Percentiles rank a stretch among this genome's conserved stretches.
Evolutionary conservation across 2,329 filamentous ascomycete genomes (phyloP).

Genomic region (Zalaria sp.): DNA sequence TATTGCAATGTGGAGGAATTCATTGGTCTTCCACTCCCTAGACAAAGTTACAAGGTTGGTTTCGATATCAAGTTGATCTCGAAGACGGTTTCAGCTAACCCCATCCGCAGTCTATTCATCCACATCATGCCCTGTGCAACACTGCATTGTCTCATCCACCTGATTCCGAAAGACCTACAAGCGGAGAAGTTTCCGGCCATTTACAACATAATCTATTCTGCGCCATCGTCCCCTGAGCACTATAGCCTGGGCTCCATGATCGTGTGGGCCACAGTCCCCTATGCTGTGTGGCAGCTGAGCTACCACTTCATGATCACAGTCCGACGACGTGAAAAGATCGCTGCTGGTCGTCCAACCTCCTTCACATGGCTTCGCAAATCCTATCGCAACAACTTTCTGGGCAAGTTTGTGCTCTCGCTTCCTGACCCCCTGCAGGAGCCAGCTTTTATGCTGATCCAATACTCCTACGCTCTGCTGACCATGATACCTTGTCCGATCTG

Average conservation of each 20-base stretch:
- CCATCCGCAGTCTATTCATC: constrained; percentile 62
- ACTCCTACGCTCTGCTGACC: constrained; percentile 74
- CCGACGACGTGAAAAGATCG: constrained; percentile 87
- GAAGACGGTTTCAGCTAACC: constrained; percentile 2
- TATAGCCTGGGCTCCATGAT: constrained; percentile 79
- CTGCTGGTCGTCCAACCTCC: constrained; percentile 78
- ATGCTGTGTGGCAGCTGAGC: constrained; percentile 77
- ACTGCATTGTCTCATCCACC: constrained; percentile 81
- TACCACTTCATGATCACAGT: constrained; percentile 97
- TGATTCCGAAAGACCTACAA: constrained; percentile 54
- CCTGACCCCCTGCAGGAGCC: constrained; percentile 67
- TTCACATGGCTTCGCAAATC: constrained; percentile 94
- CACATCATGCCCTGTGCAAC: constrained; percentile 97
- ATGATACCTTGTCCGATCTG: constrained; percentile 92
- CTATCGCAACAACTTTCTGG: constrained; percentile 81
- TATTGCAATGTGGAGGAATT: constrained; percentile 99
- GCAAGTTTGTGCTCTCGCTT: constrained; percentile 66
- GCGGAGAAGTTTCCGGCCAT: constrained; percentile 67
- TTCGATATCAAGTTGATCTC: neutral
- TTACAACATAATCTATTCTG: constrained; percentile 59
- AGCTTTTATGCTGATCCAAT: constrained; percentile 94
- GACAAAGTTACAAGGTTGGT: constrained; percentile 80
- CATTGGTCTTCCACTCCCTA: constrained; percentile 92
- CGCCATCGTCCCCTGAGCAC: constrained; percentile 59
- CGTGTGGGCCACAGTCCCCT: constrained; percentile 84